Evolutionary conservation across 169 alveolate species (phyloP).

Genomic region (Plasmodium coatneyi): DNA sequence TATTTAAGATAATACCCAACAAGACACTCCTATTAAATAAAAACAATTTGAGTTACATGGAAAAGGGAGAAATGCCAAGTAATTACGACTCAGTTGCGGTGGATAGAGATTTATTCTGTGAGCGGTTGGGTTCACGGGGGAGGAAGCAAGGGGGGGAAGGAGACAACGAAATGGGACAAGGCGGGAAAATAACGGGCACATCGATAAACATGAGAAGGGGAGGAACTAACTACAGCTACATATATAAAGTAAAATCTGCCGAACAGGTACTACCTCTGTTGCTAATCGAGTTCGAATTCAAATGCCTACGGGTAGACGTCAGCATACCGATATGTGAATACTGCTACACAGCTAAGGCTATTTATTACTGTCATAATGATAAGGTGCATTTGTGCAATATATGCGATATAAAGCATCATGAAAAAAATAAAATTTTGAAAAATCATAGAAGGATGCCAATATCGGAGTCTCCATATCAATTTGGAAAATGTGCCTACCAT

Average conservation of each 20-base stretch:
- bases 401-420: constrained; percentile 90
- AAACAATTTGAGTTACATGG: background rate
- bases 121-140: background rate
- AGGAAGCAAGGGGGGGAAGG: background rate
- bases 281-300: constrained; percentile 81
- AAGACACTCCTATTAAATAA: constrained; percentile 59
- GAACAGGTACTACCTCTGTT: constrained; percentile 85
- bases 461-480: constrained; percentile 92
- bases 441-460: constrained; percentile 89
- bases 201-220: background rate
- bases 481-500: constrained; percentile 91
- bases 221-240: constrained; percentile 23
- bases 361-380: constrained; percentile 59
- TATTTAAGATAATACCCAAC: constrained; percentile 56
- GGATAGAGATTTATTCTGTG: constrained; percentile 26
- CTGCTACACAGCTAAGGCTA: constrained; percentile 43
- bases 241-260: constrained; percentile 81
- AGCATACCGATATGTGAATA: constrained; percentile 84
- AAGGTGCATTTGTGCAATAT: constrained; percentile 89
- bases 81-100: constrained; percentile 68
- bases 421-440: constrained; percentile 85
- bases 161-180: background rate
- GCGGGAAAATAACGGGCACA: background rate
- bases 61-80: constrained; percentile 32
- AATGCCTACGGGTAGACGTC: constrained; percentile 84